Evolutionary conservation across 495 filamentous ascomycete genomes (phyloP), one percentile per base, ranked within the genome.

Genomic region (Penicillium pancosmium): DNA sequence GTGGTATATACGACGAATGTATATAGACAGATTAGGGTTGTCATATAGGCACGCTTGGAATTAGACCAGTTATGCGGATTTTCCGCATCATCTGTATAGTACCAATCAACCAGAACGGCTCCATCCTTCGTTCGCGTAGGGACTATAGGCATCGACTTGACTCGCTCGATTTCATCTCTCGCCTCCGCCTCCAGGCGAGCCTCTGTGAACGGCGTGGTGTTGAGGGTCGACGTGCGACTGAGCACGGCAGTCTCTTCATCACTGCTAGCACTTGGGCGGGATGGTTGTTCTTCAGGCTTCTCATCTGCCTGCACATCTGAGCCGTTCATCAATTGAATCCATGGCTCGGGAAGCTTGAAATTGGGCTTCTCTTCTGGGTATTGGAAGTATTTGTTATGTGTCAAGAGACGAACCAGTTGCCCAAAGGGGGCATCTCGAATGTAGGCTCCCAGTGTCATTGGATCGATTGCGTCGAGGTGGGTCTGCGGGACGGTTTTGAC

Each of bases 41-140:
- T 38, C 12, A 73, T 40, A 1, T 71, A 40, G 5, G 57, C 62
- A 5, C 65, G 65, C 51, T 67, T 68, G 9, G 46, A 33, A 38
- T 66, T 68, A 3, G 75, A 73, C 83, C 83, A 86, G 51, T 84
- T 85, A 41, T 83, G 78, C 3, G 83, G 83, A 51, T 86, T 84
- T 5, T 72, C 80, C 9, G 70, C 61, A 60, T 84, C 83, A 38
- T 81, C 75, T 5, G 78, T 77, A 41, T 71, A 75, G 60, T 84
- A 83, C 83, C 83, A 85, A 54, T 83, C 78, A n/a, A 82, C 80
- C 0, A 84, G 70, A 47, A 77, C 80, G 43, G 58, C 43, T 18
- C 70, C 70, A 23, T 73, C 69, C 35, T 57, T 78, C 46, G 67
- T 75, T 55, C 78, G 73, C 36, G 61, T 68, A 0, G 83, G 80